Conservation (phyloP, 306 rosid genomes). For the Vigna unguiculata region DNA sequence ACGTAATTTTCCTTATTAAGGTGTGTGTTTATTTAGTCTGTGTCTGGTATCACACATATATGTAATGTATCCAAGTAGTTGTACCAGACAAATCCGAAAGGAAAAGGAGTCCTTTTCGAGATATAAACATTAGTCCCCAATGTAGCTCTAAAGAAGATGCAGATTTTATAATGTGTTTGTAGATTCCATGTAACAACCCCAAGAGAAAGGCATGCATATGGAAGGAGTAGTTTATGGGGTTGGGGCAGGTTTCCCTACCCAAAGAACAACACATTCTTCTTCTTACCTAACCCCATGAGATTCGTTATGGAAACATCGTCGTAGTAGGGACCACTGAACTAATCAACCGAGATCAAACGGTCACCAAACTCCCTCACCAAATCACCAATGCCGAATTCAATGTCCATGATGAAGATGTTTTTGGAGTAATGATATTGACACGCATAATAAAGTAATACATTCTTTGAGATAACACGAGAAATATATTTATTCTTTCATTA, state of each 20-base stretch:
- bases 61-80: constrained; percentile 29
- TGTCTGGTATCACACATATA: not conserved
- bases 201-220: constrained; percentile 41
- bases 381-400: constrained; percentile 41
- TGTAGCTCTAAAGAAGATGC: constrained; percentile 20
- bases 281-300: constrained; percentile 52
- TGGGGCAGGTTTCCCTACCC: constrained; percentile 73
- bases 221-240: constrained; percentile 61
- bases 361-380: constrained; percentile 33
- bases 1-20: constrained; percentile 32
- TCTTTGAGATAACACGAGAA: not conserved
- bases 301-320: constrained; percentile 39
- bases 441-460: constrained; percentile 31
- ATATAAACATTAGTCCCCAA: constrained; percentile 31
- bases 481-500: not conserved
- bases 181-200: constrained; percentile 64
- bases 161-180: constrained; percentile 35
- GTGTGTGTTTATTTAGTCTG: constrained; percentile 25
- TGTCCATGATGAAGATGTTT: constrained; percentile 16
- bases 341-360: constrained; percentile 32
- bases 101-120: constrained; percentile 49
- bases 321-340: constrained; percentile 55
- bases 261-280: constrained; percentile 57
- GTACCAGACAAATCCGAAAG: constrained; percentile 34
- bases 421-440: not conserved